Conservation (phyloP, 305 asterid genomes). For the Fraxinus floribunda region DNA sequence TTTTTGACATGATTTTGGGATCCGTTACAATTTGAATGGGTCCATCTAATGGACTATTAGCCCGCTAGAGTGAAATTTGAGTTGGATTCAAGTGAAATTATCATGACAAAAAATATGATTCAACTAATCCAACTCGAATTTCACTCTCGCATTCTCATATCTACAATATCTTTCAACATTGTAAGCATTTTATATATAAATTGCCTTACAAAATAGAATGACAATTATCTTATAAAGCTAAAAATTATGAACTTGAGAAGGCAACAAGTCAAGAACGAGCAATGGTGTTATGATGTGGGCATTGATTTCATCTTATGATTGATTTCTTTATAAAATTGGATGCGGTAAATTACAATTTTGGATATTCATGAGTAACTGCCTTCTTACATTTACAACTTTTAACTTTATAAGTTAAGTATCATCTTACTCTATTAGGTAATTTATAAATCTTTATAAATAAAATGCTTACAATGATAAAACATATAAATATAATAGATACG, state of each 20-base stretch:
- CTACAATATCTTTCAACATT: not conserved
- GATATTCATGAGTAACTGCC: constrained; percentile 22
- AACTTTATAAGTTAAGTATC: not conserved
- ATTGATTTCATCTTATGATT: not conserved
- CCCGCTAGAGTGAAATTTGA: not conserved
- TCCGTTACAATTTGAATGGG: not conserved
- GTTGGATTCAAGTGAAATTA: not conserved
- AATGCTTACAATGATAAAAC: not conserved
- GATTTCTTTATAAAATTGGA: not conserved
- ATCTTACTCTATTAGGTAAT: not conserved
- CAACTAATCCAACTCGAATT: constrained; percentile 9
- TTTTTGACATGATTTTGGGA: constrained; percentile 9
- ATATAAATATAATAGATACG: not conserved
- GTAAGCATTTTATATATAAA: not conserved
- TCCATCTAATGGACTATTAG: constrained; percentile 12
- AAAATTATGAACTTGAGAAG: constrained; percentile 1
- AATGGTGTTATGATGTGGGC: not conserved
- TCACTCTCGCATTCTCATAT: not conserved
- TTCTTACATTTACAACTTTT: not conserved
- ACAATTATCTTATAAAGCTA: not conserved
- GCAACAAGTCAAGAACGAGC: constrained; percentile 11
- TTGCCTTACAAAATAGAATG: not conserved
- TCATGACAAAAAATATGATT: not conserved
- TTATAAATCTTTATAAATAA: not conserved
- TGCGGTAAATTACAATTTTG: not conserved